Base-by-base conservation (phyloP, 331 rosid species). In the Phaseolus coccineus region DNA sequence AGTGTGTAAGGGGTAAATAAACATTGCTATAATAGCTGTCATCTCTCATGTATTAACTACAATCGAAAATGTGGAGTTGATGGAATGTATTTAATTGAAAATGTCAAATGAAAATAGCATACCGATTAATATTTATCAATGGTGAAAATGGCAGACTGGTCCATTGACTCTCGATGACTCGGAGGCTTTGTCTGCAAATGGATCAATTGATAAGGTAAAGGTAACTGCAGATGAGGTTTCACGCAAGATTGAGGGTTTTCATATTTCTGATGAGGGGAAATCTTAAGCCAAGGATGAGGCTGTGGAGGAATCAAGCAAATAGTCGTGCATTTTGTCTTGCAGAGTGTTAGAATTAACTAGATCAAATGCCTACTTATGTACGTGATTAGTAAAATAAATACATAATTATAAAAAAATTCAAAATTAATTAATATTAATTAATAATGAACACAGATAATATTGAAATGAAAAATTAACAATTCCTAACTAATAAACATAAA, bases 141-240 rank as follows among this genome's bases (percentile, higher is more conserved):
- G 22, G 22, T 19, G 98, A 87, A 94, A 92, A 84, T 94, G 98
- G 98, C 97, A 92, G 86, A 89, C 97, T 10, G 94, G 97, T 51
- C 96, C 94, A 39, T 59, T 88, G 87, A 83, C 93, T 27, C 58
- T 73, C 13, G 93, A 88, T 2, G 96, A 90, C 44, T 44, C 88
- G 1, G 86, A 82, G 74, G 53, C 68, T 25, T 40, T 75, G 69
- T 33, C 80, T 0, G 65, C 84, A 71, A 82, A 85, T 63, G 86
- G 86, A 74, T 25, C 86, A 53, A 0, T 74, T 40, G 84, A 83
- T 24, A 82, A 65, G 50, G 82, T 40, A 55, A 71, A 79, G 82
- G 66, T 64, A 64, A 40, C 58, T 39, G 84, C 82, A 11, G 87
- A 85, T 6, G 84, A 86, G 46, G 80, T 82, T 65, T 76, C 89